A percentile compares a stretch with the other conserved stretches of the same genome.
phyloP scores from a whole-genome alignment of 2,329 filamentous ascomycete genomes.

The Fusarium luffae region DNA sequence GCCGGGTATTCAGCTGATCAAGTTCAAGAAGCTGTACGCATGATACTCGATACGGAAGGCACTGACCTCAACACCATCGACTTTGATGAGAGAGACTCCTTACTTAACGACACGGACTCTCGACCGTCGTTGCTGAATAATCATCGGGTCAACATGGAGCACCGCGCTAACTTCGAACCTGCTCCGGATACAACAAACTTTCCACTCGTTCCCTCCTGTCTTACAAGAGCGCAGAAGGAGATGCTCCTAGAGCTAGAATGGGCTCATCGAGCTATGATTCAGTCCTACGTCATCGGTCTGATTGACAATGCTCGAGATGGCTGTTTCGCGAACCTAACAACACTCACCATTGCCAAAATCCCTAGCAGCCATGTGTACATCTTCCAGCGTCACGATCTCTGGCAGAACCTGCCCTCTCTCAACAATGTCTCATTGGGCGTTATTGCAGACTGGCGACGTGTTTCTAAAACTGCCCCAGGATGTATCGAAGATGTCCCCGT shows the following conservation, averaged over 20 bases:
- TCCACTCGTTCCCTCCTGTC: conserved; percentile 62
- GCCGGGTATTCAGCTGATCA: conserved; percentile 50
- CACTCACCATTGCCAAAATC: conserved; percentile 71
- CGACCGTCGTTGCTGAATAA: conserved; percentile 16
- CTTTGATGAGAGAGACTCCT: conserved; percentile 48
- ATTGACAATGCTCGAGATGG: conserved; percentile 64
- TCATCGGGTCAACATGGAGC: conserved; percentile 34
- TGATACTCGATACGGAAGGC: conserved; percentile 52
- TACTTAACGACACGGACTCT: conserved; percentile 26
- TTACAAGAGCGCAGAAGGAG: conserved; percentile 73
- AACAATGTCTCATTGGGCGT: conserved; percentile 67
- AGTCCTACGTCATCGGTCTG: conserved; percentile 73
- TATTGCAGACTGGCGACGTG: conserved; percentile 73
- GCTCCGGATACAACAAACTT: conserved; percentile 43
- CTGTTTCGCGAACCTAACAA: conserved; percentile 65
- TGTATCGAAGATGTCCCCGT: conserved; percentile 61
- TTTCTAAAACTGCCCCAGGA: conserved; percentile 63
- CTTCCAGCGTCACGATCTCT: conserved; percentile 69
- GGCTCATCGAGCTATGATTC: conserved; percentile 75
- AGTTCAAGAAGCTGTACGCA: conserved; percentile 49
- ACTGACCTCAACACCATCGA: conserved; percentile 46
- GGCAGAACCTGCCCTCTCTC: conserved; percentile 67
- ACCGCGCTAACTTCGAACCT: conserved; percentile 35
- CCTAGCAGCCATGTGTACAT: conserved; percentile 69
- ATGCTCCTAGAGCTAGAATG: conserved; percentile 76